A percentile compares a stretch with the other conserved stretches of the same genome.
Evolutionary conservation across 2,329 filamentous ascomycete genomes (phyloP).

Genomic region (Phialocephala sp.): DNA sequence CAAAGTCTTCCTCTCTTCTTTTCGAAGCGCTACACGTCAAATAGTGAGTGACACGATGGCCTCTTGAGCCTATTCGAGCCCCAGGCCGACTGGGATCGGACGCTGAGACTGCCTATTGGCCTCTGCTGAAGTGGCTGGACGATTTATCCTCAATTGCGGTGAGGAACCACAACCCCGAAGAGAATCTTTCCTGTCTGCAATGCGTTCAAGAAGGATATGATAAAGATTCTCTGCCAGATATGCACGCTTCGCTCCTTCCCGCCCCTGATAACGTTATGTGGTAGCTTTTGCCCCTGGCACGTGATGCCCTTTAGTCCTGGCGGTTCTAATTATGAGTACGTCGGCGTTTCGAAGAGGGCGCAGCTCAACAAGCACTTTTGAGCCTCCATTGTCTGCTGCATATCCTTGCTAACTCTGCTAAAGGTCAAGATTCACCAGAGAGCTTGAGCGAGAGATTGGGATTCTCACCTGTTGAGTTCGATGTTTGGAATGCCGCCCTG

Average conservation of each 20-base stretch:
- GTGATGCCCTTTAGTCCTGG: conserved; percentile 3
- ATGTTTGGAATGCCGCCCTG: conserved; percentile 40
- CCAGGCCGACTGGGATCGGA: conserved; percentile 21
- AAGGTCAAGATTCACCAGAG: conserved; percentile 36
- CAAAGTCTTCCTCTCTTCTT: conserved; percentile 9
- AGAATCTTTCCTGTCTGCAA: not conserved
- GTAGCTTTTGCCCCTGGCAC: conserved; percentile 21
- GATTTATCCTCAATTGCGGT: conserved; percentile 26
- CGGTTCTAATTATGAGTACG: conserved; percentile 16
- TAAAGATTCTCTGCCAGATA: conserved; percentile 7
- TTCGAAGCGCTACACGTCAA: conserved; percentile 4
- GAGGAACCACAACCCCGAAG: conserved; percentile 14
- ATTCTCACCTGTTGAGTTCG: conserved; percentile 38
- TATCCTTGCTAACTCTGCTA: conserved; percentile 35
- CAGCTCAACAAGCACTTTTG: conserved; percentile 14
- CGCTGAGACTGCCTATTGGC: conserved; percentile 28
- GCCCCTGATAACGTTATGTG: not conserved
- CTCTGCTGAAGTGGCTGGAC: conserved; percentile 25
- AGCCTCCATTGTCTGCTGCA: conserved; percentile 12
- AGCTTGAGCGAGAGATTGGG: conserved; percentile 37
- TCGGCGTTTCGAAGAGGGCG: conserved; percentile 12
- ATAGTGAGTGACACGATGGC: conserved; percentile 17
- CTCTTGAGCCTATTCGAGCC: conserved; percentile 12
- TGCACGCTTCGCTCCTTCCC: not conserved
- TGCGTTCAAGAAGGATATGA: conserved; percentile 7